Conservation (phyloP, 176 grass and related monocot species). For the Saccharum officinarum region DNA sequence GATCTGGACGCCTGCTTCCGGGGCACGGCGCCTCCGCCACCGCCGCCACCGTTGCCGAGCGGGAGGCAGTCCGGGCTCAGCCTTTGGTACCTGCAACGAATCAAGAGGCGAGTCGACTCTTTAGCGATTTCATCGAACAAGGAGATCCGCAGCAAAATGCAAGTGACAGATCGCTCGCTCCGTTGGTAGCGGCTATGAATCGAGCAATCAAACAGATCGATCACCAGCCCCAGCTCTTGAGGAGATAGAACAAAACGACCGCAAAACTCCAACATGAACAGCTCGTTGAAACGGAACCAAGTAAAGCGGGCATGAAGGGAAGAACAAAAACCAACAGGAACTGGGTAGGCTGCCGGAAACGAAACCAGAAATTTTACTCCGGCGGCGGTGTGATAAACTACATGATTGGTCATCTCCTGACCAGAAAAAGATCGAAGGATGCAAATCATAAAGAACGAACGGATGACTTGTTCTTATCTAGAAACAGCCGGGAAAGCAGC, state of each 20-base stretch:
- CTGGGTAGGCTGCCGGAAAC: not conserved
- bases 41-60: constrained; percentile 42
- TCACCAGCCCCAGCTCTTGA: not conserved
- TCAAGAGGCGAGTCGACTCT: too few relatives aligned
- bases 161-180: constrained; percentile 11
- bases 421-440: not conserved
- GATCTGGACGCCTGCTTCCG: constrained; percentile 40
- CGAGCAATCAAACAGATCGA: constrained; percentile 16
- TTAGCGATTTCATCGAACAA: constrained; percentile 28
- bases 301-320: not conserved
- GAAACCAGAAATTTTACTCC: constrained; percentile 4
- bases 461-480: not conserved
- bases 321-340: not conserved
- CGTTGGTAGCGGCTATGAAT: constrained; percentile 1
- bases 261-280: constrained; percentile 9
- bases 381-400: not conserved
- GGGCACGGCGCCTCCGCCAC: constrained; percentile 23
- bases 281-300: not conserved
- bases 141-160: constrained; percentile 50
- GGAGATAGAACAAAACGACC: not conserved
- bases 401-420: not conserved
- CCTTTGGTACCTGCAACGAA: constrained; percentile 70
- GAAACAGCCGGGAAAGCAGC: constrained; percentile 10
- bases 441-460: constrained; percentile 9
- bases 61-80: constrained; percentile 77